Evolutionary conservation across 768 basidiomycete genomes (phyloP).

Genomic region (Terana coerulea): DNA sequence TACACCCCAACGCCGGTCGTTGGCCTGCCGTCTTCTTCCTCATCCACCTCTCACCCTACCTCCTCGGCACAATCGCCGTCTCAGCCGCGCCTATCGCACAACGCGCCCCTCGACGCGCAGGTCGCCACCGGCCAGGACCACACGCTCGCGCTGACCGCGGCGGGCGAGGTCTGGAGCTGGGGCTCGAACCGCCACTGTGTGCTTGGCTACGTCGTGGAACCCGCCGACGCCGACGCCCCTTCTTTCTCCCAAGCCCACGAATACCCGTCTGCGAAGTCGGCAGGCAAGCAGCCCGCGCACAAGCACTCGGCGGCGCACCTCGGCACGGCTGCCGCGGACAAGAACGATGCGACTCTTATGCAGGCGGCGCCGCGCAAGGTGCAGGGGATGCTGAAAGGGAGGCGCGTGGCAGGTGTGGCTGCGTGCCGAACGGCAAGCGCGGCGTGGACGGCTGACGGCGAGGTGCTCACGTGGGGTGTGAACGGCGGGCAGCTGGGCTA

Average conservation of each 20-base stretch:
- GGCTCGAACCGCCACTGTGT: conserved; percentile 88
- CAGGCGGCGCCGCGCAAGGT: conserved; percentile 63
- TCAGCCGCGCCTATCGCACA: conserved; percentile 35
- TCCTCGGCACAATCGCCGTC: background rate
- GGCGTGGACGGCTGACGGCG: conserved; percentile 67
- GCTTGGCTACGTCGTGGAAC: conserved; percentile 81
- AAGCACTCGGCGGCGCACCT: background rate
- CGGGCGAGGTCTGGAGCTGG: conserved; percentile 87
- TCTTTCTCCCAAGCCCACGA: no score
- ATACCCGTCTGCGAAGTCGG: no score
- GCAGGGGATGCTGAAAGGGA: conserved; percentile 68
- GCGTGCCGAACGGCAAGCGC: conserved; percentile 85
- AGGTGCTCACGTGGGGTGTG: conserved; percentile 89
- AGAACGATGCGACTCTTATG: background rate
- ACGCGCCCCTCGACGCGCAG: conserved; percentile 41
- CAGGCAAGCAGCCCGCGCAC: background rate
- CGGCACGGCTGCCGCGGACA: background rate
- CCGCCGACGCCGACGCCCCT: conserved; percentile 12
- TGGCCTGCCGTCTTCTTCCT: conserved; percentile 27
- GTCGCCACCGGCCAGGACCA: conserved; percentile 94
- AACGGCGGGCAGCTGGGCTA: conserved; percentile 93
- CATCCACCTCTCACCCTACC: no score
- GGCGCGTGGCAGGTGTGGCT: conserved; percentile 74
- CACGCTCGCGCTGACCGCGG: conserved; percentile 76
- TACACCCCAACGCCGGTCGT: conserved; percentile 53